A percentile compares a stretch with the other conserved stretches of the same genome.
These are phyloP conservation scores for Podosphaera aphanis DNA, from an alignment of 2,329 filamentous ascomycete genomes.

Conservation along the genomic window DNA sequence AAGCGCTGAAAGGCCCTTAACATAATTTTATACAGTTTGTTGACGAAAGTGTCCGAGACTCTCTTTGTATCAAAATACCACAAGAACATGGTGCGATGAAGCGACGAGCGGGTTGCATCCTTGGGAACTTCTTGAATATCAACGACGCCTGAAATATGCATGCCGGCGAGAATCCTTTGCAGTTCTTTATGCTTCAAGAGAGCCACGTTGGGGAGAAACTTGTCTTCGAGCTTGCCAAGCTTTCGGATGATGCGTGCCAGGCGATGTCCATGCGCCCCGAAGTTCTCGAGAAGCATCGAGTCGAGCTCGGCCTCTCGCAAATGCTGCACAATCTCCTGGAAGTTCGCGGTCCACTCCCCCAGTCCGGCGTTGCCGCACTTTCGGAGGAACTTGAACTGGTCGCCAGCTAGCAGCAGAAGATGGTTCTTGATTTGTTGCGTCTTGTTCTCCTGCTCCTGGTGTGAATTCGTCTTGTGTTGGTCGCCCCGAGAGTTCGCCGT, in stretches of 20 bases:
- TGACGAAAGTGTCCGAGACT: conserved; percentile 44
- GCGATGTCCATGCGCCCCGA: conserved; percentile 54
- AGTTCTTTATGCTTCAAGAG: conserved; percentile 72
- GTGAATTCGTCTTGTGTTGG: not conserved
- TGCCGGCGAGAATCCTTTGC: conserved; percentile 58
- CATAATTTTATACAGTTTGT: conserved; percentile 79
- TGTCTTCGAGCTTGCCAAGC: conserved; percentile 88
- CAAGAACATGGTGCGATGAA: conserved; percentile 67
- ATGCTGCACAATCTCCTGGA: conserved; percentile 43
- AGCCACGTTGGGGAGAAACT: conserved; percentile 55
- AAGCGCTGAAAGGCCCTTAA: conserved; percentile 62
- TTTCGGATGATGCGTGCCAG: conserved; percentile 66
- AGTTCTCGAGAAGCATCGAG: conserved; percentile 53
- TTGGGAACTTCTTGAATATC: conserved; percentile 88
- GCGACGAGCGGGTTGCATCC: conserved; percentile 50
- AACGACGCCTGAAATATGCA: conserved; percentile 69
- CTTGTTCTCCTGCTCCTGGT: conserved; percentile 17
- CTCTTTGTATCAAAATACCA: conserved; percentile 74
- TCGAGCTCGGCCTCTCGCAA: conserved; percentile 63
- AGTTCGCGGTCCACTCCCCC: conserved; percentile 67
- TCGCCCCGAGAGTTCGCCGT: conserved; percentile 12
- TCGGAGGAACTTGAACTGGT: conserved; percentile 42
- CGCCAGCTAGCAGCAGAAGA: conserved; percentile 46
- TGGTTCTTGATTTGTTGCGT: conserved; percentile 45
- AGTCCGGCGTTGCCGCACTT: conserved; percentile 38